phyloP scores from a whole-genome alignment of 495 filamentous ascomycete species.

The Jackrogersella minutella region DNA sequence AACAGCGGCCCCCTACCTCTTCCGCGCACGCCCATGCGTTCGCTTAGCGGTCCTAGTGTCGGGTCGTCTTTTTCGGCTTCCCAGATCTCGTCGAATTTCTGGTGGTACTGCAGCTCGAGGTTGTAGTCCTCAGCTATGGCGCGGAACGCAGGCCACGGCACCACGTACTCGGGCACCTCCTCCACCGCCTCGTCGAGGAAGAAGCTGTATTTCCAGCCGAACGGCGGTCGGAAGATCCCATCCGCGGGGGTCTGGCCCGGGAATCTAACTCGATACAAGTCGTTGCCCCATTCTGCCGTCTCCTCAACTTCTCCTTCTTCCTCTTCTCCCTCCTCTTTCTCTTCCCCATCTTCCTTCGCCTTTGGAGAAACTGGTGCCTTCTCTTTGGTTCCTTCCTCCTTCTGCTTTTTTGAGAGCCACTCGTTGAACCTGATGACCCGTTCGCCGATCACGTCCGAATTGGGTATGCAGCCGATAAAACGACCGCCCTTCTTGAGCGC shows the following conservation, averaged over 20 bases:
- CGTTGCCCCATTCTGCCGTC: slow-evolving; percentile 86
- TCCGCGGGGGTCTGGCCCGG: slow-evolving; percentile 79
- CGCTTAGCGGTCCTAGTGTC: slow-evolving; percentile 80
- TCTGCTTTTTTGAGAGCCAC: slow-evolving; percentile 60
- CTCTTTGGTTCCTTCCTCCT: slow-evolving; percentile 44
- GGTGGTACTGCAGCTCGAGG: slow-evolving; percentile 91
- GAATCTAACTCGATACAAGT: slow-evolving; percentile 88
- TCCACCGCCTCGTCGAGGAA: slow-evolving; percentile 95
- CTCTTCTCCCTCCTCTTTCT: slow-evolving; percentile 53
- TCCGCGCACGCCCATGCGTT: slow-evolving; percentile 91
- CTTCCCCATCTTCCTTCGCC: slow-evolving; percentile 46
- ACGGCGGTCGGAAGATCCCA: slow-evolving; percentile 88
- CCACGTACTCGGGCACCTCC: slow-evolving; percentile 95
- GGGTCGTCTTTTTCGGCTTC: slow-evolving; percentile 83
- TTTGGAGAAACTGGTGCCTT: slow-evolving; percentile 22
- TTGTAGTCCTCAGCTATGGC: slow-evolving; percentile 95
- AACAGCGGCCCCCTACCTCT: slow-evolving; percentile 69
- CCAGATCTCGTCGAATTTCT: slow-evolving; percentile 89
- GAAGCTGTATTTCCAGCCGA: slow-evolving; percentile 97
- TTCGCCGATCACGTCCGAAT: slow-evolving; percentile 82
- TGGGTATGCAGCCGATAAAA: slow-evolving; percentile 92
- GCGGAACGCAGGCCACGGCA: slow-evolving; percentile 97
- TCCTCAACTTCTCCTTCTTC: slow-evolving; percentile 63
- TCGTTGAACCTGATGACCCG: slow-evolving; percentile 69
- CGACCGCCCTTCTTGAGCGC: slow-evolving; percentile 90